Evolutionary conservation across 2,329 filamentous ascomycete species (phyloP), one percentile per base, ranked within the genome.

Genomic region (Sclerotinia sclerotiorum): DNA sequence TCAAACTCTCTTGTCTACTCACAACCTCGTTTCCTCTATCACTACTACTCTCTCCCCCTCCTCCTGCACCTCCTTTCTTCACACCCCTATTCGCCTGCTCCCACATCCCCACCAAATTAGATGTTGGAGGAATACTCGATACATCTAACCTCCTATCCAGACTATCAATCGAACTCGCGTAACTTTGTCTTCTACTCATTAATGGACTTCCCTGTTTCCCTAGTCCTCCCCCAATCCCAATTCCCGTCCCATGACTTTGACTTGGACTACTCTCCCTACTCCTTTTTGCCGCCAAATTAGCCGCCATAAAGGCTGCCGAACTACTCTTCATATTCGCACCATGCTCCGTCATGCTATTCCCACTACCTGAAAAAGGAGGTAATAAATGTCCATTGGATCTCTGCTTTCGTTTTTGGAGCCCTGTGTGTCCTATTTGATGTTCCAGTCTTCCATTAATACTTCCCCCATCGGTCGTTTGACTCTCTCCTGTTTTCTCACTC

Each of bases 101-200:
- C 72, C 92, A 92, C 80, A 91, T 83, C 51, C 85, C 85, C 66
- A 92, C 88, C 27, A 92, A 81, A 5, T 87, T 85, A 3, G 82
- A 86, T 0, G 89, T 89, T 0, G 89, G 83, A 32, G 85, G 81
- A 62, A 90, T 88, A 7, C 87, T 81, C 1, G 64, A 60, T 32
- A 67, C 32, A 42, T 67, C 64, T 32, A 57, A 46, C 13, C 64
- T 48, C 44, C 64, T 67, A 32, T 67, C 64, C 44, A 7, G 24
- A 49, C 54, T 61, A 13, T 67, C 64, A 27, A 51, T 21, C 15
- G 44, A 66, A 51, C 52, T 49, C n/a, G 64, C 54, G 51, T 61
- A 67, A 51, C 52, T 60, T 29, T 60, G 52, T 32, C 64, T 60
- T 21, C 64, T 67, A 39, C 60, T 62, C 13, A 46, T 46, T 6